Conservation (phyloP, 2,329 filamentous ascomycete species). For the Penicillium crustosum region DNA sequence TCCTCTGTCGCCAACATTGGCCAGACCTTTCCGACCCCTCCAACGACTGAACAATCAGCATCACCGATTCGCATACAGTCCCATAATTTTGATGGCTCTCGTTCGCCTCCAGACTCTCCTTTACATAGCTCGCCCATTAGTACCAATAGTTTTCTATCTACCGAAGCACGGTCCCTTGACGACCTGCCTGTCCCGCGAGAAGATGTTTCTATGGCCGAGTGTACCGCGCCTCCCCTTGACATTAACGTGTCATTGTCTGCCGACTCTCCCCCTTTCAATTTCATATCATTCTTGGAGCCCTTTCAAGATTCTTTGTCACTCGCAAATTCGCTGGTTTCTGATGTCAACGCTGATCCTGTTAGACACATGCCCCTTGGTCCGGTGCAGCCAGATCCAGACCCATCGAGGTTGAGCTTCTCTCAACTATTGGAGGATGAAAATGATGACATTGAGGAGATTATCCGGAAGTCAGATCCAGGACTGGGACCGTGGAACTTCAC, state of each 20-base stretch:
- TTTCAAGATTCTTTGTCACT: conserved; percentile 16
- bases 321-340: conserved; percentile 14
- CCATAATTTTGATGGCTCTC: background rate
- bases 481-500: conserved; percentile 40
- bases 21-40: conserved; percentile 16
- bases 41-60: conserved; percentile 17
- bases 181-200: conserved; percentile 5
- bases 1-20: background rate
- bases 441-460: conserved; percentile 58
- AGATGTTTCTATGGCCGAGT: conserved; percentile 7
- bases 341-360: background rate
- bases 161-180: conserved; percentile 15
- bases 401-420: conserved; percentile 32
- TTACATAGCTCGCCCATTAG: conserved; percentile 20
- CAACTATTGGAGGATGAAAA: conserved; percentile 38
- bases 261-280: conserved; percentile 17
- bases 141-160: conserved; percentile 18
- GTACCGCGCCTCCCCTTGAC: background rate
- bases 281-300: conserved; percentile 22
- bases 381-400: conserved; percentile 9
- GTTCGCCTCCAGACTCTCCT: conserved; percentile 16
- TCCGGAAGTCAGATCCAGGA: conserved; percentile 40
- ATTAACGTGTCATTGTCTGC: conserved; percentile 17
- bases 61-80: conserved; percentile 13
- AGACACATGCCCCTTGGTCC: conserved; percentile 1